phyloP scores from a whole-genome alignment of 768 basidiomycete genomes.

The Boletus sp. region DNA sequence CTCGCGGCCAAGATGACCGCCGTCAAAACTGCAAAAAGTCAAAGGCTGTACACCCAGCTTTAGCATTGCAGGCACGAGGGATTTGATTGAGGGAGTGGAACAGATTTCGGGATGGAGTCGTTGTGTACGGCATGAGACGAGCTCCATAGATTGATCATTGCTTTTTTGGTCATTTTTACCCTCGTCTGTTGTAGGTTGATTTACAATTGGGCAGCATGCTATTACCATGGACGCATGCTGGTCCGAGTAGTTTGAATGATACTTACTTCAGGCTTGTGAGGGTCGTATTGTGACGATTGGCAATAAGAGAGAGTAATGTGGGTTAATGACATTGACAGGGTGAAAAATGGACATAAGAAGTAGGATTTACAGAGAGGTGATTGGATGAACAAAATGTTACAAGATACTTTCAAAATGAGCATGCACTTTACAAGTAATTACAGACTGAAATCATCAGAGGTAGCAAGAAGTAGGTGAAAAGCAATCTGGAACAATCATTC shows the following conservation, averaged over 20 bases:
- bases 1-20: slow-evolving; percentile 76
- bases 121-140: slow-evolving; percentile 19
- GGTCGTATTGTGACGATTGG: no score
- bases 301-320: no score
- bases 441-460: background rate
- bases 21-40: slow-evolving; percentile 72
- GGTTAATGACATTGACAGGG: no score
- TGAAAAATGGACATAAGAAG: background rate
- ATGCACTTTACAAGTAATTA: no score
- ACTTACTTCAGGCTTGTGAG: no score
- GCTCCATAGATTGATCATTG: background rate
- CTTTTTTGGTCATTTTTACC: background rate
- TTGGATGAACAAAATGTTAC: background rate
- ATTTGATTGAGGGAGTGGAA: slow-evolving; percentile 42
- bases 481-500: slow-evolving; percentile 8
- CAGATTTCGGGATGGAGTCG: slow-evolving; percentile 45
- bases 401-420: no score
- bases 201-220: background rate
- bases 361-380: no score
- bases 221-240: no score
- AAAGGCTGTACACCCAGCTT: slow-evolving; percentile 72
- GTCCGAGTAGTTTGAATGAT: no score
- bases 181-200: background rate
- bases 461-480: no score
- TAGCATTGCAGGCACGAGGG: slow-evolving; percentile 85